These are phyloP conservation scores for Pseudomonodictys pantanalensis DNA, from an alignment of 495 filamentous ascomycete species.

Conservation along the genomic window DNA sequence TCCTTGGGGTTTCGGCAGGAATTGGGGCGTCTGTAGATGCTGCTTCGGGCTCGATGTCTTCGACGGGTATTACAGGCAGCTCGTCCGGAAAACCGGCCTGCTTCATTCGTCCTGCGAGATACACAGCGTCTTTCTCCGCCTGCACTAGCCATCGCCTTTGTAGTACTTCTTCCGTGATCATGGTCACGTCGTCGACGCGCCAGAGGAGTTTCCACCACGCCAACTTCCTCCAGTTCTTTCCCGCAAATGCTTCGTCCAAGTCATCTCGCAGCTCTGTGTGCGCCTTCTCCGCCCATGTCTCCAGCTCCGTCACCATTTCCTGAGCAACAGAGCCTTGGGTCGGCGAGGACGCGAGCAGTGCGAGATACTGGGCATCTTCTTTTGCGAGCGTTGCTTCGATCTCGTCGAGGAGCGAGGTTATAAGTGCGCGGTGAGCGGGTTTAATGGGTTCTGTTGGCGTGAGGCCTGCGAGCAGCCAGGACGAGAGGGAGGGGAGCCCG, in stretches of 20 bases:
- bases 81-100: conserved; percentile 54
- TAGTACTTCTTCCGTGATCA: conserved; percentile 75
- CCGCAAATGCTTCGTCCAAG: conserved; percentile 70
- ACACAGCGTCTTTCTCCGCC: conserved; percentile 73
- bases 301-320: conserved; percentile 56
- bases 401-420: conserved; percentile 62
- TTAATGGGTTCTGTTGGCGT: conserved; percentile 50
- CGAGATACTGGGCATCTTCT: conserved; percentile 48
- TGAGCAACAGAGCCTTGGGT: conserved; percentile 47
- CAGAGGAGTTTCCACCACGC: conserved; percentile 95
- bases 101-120: conserved; percentile 73
- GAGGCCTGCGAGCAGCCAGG: conserved; percentile 57
- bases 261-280: conserved; percentile 79
- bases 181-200: conserved; percentile 85
- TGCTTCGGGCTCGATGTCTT: not conserved
- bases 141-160: conserved; percentile 66
- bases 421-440: conserved; percentile 59
- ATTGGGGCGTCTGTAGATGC: not conserved
- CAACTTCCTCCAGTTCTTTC: conserved; percentile 67
- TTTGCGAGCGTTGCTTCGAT: conserved; percentile 53
- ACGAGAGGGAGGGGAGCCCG: conserved; percentile 59
- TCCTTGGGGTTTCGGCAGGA: not conserved
- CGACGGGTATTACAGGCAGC: not conserved
- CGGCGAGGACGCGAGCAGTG: conserved; percentile 36
- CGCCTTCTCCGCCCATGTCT: conserved; percentile 70